phyloP scores from a whole-genome alignment of 306 rosid genomes.

The Hippophae tibetana region DNA sequence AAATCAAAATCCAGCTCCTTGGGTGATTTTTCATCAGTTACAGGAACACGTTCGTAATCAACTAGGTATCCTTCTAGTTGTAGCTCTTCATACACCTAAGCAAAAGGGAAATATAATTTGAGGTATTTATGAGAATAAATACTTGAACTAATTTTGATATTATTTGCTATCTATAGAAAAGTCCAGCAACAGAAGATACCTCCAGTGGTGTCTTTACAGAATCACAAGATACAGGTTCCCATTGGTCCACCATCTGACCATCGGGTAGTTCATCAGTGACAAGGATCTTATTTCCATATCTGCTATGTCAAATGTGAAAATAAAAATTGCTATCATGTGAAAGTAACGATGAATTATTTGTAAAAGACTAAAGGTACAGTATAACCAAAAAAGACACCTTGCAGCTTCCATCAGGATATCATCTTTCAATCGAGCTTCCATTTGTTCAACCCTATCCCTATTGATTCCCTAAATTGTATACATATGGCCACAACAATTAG shows the following conservation, averaged over 20 bases:
- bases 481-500: slow-evolving; percentile 14
- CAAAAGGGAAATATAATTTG: slow-evolving; percentile 6
- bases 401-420: slow-evolving; percentile 78
- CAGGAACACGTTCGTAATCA: slow-evolving; percentile 87
- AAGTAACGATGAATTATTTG: slow-evolving; percentile 6
- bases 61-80: slow-evolving; percentile 73
- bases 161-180: slow-evolving; percentile 10
- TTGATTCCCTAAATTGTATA: slow-evolving; percentile 59
- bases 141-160: slow-evolving; percentile 5
- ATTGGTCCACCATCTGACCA: slow-evolving; percentile 99
- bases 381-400: slow-evolving; percentile 36
- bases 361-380: not conserved
- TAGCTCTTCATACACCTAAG: slow-evolving; percentile 73
- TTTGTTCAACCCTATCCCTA: slow-evolving; percentile 77
- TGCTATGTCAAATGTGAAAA: slow-evolving; percentile 33
- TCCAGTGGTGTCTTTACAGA: slow-evolving; percentile 78
- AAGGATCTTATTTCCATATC: slow-evolving; percentile 84
- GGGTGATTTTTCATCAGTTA: slow-evolving; percentile 92
- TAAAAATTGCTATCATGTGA: slow-evolving; percentile 17
- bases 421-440: slow-evolving; percentile 80
- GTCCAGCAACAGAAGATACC: slow-evolving; percentile 30
- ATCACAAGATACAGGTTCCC: slow-evolving; percentile 67
- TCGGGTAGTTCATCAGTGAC: slow-evolving; percentile 93
- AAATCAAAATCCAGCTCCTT: slow-evolving; percentile 79
- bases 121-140: slow-evolving; percentile 20